Conservation (phyloP, 208 protist species). For the Trypanosoma brucei region DNA sequence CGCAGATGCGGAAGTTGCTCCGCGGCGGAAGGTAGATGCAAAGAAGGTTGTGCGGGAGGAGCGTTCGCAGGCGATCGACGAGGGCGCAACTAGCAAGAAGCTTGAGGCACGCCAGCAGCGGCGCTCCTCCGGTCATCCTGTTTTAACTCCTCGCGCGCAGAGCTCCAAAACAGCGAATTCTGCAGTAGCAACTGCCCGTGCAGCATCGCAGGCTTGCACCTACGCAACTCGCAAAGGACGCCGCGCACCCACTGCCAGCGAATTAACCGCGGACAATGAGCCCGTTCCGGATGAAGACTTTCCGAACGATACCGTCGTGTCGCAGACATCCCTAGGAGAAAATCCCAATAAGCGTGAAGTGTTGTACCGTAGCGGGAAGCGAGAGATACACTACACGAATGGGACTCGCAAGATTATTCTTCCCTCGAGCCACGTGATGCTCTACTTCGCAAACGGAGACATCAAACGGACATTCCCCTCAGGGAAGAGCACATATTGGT, state of each 20-base stretch:
- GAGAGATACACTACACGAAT: slow-evolving; percentile 90
- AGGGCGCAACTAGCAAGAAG: slow-evolving; percentile 2
- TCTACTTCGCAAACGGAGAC: slow-evolving; percentile 92
- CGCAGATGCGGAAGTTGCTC: slow-evolving; percentile 4
- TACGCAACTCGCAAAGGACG: slow-evolving; percentile 26
- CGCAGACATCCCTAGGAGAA: slow-evolving; percentile 64
- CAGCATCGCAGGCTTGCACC: neutral
- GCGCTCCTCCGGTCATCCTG: slow-evolving; percentile 41
- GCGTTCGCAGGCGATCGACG: slow-evolving; percentile 18
- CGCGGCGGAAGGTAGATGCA: slow-evolving; percentile 7
- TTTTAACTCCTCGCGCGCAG: slow-evolving; percentile 47
- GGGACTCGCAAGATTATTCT: slow-evolving; percentile 88
- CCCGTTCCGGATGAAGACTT: slow-evolving; percentile 44
- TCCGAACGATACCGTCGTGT: slow-evolving; percentile 67
- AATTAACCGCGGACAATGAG: slow-evolving; percentile 67
- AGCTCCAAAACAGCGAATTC: slow-evolving; percentile 5
- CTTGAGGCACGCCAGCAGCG: slow-evolving; percentile 22
- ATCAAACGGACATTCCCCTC: slow-evolving; percentile 87
- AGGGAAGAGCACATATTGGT: slow-evolving; percentile 91
- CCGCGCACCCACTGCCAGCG: slow-evolving; percentile 48
- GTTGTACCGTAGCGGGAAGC: slow-evolving; percentile 85
- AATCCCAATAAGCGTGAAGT: slow-evolving; percentile 86
- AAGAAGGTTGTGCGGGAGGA: slow-evolving; percentile 19
- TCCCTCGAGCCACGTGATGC: slow-evolving; percentile 69
- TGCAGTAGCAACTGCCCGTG: slow-evolving; percentile 4